phyloP scores from a whole-genome alignment of 306 rosid genomes.

The Adenanthera pavonina region DNA sequence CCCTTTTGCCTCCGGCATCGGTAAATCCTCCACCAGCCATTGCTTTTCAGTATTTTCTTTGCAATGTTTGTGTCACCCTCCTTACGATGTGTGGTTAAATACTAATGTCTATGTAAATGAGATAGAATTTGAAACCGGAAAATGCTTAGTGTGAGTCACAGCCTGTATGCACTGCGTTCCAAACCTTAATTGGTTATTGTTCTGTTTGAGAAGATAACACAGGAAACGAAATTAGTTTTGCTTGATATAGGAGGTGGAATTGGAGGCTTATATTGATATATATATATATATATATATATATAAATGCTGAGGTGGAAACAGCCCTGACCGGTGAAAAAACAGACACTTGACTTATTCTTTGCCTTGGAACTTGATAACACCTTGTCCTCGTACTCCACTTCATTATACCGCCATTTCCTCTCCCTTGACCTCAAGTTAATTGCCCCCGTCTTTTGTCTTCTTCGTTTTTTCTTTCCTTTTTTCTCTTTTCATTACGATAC shows the following conservation, averaged over 20 bases:
- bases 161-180: not conserved
- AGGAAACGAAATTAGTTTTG: not conserved
- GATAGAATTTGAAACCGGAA: not conserved
- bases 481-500: too few species aligned
- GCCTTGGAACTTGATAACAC: slow-evolving; percentile 8
- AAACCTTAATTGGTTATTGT: not conserved
- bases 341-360: slow-evolving; percentile 30
- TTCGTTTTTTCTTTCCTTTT: not conserved
- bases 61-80: not conserved
- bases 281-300: not conserved
- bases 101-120: not conserved
- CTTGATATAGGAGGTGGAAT: not conserved
- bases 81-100: not conserved
- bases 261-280: not conserved
- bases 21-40: slow-evolving; percentile 77
- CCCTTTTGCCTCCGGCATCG: slow-evolving; percentile 52
- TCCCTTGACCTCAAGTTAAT: slow-evolving; percentile 6
- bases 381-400: not conserved
- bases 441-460: too few species aligned
- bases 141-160: not conserved
- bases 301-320: not conserved
- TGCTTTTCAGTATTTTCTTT: not conserved
- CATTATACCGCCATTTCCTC: not conserved
- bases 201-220: not conserved
- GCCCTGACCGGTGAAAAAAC: not conserved